Evolutionary conservation across 2,329 filamentous ascomycete species (phyloP).

Genomic region (Talaromyces atroroseus): DNA sequence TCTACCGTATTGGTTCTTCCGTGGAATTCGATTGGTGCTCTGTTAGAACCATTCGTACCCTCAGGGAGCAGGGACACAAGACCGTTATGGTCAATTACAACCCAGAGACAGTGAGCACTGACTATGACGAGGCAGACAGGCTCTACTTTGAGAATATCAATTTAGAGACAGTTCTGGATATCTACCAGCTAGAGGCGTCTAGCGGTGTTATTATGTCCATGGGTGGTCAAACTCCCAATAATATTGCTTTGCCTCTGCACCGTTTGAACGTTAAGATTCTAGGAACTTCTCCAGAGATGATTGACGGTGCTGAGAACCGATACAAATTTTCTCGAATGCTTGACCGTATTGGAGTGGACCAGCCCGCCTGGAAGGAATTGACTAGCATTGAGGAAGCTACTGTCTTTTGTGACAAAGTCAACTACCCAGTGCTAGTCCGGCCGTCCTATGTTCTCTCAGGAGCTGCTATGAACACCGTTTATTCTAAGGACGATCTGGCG

Average conservation of each 20-base stretch:
- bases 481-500: slow-evolving; percentile 87
- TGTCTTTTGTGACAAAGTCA: slow-evolving; percentile 79
- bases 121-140: slow-evolving; percentile 90
- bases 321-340: slow-evolving; percentile 99
- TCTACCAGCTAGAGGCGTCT: slow-evolving; percentile 80
- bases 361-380: slow-evolving; percentile 96
- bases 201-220: slow-evolving; percentile 87
- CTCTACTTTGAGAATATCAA: slow-evolving; percentile 97
- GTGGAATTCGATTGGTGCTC: slow-evolving; percentile 99
- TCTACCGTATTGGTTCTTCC: slow-evolving; percentile 94
- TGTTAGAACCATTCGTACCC: slow-evolving; percentile 84
- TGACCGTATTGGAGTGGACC: slow-evolving; percentile 88
- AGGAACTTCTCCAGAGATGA: slow-evolving; percentile 97
- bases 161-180: slow-evolving; percentile 83
- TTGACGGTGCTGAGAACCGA: slow-evolving; percentile 92
- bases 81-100: slow-evolving; percentile 97
- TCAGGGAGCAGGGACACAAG: slow-evolving; percentile 78
- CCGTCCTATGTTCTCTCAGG: slow-evolving; percentile 96
- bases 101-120: slow-evolving; percentile 81
- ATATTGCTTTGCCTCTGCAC: slow-evolving; percentile 86
- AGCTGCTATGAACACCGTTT: slow-evolving; percentile 98
- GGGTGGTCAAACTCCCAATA: slow-evolving; percentile 97
- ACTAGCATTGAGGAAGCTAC: slow-evolving; percentile 90
- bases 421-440: slow-evolving; percentile 88
- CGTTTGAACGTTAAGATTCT: slow-evolving; percentile 87